Base-by-base conservation (phyloP, 108 stramenopile genomes). In the Skeletonema costatum region DNA sequence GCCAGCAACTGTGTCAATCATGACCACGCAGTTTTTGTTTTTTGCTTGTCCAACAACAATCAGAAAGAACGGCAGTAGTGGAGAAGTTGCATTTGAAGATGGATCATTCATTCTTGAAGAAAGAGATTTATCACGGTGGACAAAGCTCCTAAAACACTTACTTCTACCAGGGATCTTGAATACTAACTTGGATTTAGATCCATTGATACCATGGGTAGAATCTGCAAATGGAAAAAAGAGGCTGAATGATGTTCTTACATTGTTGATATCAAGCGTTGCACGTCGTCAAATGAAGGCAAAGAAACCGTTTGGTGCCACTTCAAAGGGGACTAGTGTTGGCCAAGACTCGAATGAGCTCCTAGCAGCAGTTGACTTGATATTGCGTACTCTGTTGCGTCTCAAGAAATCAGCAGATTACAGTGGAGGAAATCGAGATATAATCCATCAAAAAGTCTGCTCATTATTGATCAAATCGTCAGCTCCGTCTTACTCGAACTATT, bases 201-300 rank as follows among this genome's bases (percentile, higher is more conserved):
- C 90, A 35, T 70, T 90, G 36, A 31, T 82, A 13, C 75, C 83
- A 4, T 95, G 94, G 94, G 29, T 88, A 17, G 81, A 87, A 38
- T 66, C 85, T 36, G 38, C 62, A 13, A 71, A 74, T 41, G 93
- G 93, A n/a, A 67, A 60, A 62, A 82, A 42, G 65, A 75, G 83
- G 5, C 60, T 87, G 13, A 36, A 64, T 35, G 66, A 85, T 51
- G 19, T 85, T 11, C 50, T 87, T 48, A 48, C 65, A n/a, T 29
- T 85, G 32, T 75, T 80, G 32, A 67, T 85, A 6, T 75, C 68
- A 10, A 75, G 83, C 17, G 63, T 81, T 58, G 67, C 72, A 42
- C 32, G 74, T 17, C 66, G 60, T 29, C 46, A 48, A 73, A 61
- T 60, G 42, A 44, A 30, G 16, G 25, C 30, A 2, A 42, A 62